A percentile compares a stretch with the other conserved stretches of the same genome.
Evolutionary conservation across 75 land plant species (phyloP).

Genomic region (Picea sitchensis): DNA sequence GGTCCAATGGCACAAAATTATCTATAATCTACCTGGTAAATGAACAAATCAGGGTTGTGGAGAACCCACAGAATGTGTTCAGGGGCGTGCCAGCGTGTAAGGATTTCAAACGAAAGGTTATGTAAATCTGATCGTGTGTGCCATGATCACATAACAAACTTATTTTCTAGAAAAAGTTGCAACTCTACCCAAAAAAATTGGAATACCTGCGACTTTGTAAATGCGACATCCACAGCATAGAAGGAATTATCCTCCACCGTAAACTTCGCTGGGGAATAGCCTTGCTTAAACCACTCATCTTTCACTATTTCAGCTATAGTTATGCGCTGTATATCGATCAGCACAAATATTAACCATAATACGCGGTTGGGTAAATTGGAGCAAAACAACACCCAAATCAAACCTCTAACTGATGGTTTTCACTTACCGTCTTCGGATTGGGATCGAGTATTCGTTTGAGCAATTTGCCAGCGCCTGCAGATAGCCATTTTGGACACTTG

Average conservation of each 20-base stretch:
- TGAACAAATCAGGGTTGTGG: not conserved
- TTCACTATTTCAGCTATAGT: constrained; percentile 52
- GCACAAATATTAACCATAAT: not conserved
- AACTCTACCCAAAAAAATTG: not conserved
- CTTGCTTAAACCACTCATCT: constrained; percentile 77
- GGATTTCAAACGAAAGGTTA: no score
- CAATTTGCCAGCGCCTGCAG: constrained; percentile 61
- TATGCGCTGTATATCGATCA: constrained; percentile 28
- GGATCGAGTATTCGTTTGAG: constrained; percentile 75
- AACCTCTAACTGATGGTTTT: not conserved
- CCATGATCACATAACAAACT: not conserved
- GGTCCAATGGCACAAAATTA: no score
- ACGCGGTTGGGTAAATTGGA: no score
- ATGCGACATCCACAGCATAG: constrained; percentile 21
- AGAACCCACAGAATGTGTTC: constrained; percentile 40
- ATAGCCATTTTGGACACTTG: constrained; percentile 74
- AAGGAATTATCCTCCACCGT: constrained; percentile 30
- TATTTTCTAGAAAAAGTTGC: not conserved
- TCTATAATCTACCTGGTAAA: not conserved
- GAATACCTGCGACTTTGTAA: constrained; percentile 21
- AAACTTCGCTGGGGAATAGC: constrained; percentile 40
- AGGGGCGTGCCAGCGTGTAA: no score
- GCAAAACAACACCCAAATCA: not conserved
- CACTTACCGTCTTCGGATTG: constrained; percentile 43
- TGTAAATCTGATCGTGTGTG: no score